Conservation (phyloP, 1,284 basidiomycete species). For the Garcileccinum viscosum region DNA sequence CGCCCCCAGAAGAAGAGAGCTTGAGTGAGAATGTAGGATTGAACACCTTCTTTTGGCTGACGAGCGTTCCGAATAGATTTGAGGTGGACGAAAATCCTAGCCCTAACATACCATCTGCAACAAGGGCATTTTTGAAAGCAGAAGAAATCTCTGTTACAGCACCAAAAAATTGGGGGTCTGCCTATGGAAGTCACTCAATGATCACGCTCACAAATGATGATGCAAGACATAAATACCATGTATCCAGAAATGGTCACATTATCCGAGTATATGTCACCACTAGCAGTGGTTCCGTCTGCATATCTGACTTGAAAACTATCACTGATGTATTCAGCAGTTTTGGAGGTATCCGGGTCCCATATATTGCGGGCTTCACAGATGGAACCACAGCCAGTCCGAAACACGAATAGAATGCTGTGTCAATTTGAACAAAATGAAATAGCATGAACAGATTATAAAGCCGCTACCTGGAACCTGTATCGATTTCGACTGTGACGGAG, state of each 20-base stretch:
- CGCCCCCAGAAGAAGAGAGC: neutral
- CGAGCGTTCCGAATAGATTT: neutral
- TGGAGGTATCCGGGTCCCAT: neutral
- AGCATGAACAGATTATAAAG: neutral
- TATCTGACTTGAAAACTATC: neutral
- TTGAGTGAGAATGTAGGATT: neutral
- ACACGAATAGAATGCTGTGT: neutral
- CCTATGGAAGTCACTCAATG: neutral
- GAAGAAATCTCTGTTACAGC: neutral
- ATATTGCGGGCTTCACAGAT: neutral
- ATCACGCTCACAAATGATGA: neutral
- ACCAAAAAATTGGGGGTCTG: neutral
- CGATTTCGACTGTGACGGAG: neutral
- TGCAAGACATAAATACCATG: neutral
- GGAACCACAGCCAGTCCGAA: neutral
- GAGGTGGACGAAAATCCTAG: neutral
- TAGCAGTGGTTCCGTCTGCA: neutral
- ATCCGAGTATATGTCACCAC: neutral
- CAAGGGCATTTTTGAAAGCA: neutral
- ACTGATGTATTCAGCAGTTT: neutral
- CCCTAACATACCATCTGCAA: neutral
- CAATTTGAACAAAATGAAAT: neutral
- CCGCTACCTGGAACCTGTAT: neutral
- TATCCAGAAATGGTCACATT: neutral
- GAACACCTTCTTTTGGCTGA: neutral